phyloP scores from a whole-genome alignment of 768 basidiomycete species.

The Lyophyllum semitale region DNA sequence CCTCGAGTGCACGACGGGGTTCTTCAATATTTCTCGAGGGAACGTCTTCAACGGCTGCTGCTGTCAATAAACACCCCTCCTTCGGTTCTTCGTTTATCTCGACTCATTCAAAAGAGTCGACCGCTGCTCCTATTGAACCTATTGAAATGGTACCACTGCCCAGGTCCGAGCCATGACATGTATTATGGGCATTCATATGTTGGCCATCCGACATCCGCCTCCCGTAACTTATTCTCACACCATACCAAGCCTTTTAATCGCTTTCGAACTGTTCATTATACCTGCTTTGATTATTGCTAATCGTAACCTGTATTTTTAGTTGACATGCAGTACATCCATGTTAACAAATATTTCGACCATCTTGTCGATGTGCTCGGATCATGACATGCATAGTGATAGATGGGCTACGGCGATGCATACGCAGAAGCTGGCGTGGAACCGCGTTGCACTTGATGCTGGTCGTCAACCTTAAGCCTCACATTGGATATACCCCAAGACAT shows the following conservation, averaged over 20 bases:
- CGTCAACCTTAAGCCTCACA: background rate
- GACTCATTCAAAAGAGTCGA: background rate
- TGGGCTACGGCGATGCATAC: background rate
- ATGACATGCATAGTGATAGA: background rate
- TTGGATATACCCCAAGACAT: no score
- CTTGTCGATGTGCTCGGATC: background rate
- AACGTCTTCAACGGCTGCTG: background rate
- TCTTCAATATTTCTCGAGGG: slow-evolving; percentile 14
- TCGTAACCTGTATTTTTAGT: background rate
- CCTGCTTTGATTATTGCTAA: background rate
- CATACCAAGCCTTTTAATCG: background rate
- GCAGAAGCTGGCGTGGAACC: background rate
- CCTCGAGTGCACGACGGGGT: slow-evolving; percentile 1
- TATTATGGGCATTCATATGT: background rate
- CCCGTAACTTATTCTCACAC: background rate
- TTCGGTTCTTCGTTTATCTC: background rate
- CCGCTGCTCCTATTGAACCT: no score
- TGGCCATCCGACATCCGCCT: background rate
- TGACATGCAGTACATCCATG: background rate
- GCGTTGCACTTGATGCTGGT: background rate
- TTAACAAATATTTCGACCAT: background rate
- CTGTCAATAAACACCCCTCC: background rate
- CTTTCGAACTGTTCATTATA: background rate
- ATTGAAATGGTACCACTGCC: no score
- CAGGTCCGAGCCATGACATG: background rate